These are phyloP conservation scores for Kluyveromyces dobzhanskii DNA, from an alignment of 805 yeast species.

Conservation along the genomic window DNA sequence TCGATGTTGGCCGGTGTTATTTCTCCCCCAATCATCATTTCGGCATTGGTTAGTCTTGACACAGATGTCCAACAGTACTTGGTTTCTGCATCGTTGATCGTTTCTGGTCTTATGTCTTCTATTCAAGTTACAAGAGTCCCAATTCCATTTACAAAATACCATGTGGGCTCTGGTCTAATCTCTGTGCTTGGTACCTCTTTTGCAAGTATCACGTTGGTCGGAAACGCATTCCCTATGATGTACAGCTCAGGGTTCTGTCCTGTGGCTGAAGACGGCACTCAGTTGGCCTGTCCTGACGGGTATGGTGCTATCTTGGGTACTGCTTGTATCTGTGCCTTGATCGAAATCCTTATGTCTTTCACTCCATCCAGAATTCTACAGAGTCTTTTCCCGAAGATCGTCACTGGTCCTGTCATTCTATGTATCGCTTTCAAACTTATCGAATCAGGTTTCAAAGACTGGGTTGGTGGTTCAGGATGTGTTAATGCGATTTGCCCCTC, in stretches of 20 bases:
- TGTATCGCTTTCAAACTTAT: slow-evolving; percentile 70
- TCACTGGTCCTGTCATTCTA: slow-evolving; percentile 88
- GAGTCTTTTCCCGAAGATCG: slow-evolving; percentile 76
- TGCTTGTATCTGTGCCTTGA: slow-evolving; percentile 64
- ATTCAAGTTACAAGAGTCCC: slow-evolving; percentile 79
- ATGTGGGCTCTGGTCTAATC: slow-evolving; percentile 78
- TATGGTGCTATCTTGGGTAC: slow-evolving; percentile 84
- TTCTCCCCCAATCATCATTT: slow-evolving; percentile 72
- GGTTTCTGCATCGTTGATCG: slow-evolving; percentile 65
- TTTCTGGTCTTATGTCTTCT: slow-evolving; percentile 59
- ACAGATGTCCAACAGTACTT: slow-evolving; percentile 46
- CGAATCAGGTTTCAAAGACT: slow-evolving; percentile 67
- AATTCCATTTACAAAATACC: slow-evolving; percentile 64
- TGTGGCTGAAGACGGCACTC: slow-evolving; percentile 50
- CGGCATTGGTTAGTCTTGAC: slow-evolving; percentile 52
- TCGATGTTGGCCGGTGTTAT: slow-evolving; percentile 91
- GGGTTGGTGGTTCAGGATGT: slow-evolving; percentile 83
- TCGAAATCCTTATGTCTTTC: slow-evolving; percentile 68
- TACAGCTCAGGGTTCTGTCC: slow-evolving; percentile 66
- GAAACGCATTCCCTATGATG: slow-evolving; percentile 73
- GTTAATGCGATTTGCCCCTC: slow-evolving; percentile 39
- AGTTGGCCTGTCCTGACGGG: slow-evolving; percentile 78
- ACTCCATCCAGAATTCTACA: slow-evolving; percentile 66
- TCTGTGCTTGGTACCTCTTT: slow-evolving; percentile 90
- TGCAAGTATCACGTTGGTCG: slow-evolving; percentile 76